Conservation (phyloP, 495 filamentous ascomycete genomes). For the Neurospora sp. region DNA sequence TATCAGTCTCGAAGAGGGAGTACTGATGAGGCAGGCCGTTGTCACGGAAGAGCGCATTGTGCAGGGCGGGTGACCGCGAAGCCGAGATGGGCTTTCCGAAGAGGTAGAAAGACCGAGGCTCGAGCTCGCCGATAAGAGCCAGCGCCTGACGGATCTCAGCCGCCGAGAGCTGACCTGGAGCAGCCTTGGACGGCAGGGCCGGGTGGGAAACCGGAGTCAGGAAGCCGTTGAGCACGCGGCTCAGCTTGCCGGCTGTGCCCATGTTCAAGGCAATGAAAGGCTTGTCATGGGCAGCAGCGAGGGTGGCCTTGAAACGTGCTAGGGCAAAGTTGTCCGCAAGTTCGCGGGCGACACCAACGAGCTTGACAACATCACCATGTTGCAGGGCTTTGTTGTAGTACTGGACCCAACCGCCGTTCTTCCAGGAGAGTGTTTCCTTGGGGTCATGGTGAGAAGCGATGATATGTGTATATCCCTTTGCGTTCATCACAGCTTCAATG, state of each 20-base stretch:
- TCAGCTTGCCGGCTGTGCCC: conserved; percentile 80
- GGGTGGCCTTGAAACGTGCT: conserved; percentile 70
- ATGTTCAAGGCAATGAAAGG: conserved; percentile 96
- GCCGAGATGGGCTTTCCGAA: conserved; percentile 75
- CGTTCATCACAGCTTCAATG: conserved; percentile 52
- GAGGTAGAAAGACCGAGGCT: conserved; percentile 68
- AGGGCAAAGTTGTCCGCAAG: conserved; percentile 82
- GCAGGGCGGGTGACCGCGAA: conserved; percentile 77
- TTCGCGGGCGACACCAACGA: conserved; percentile 70
- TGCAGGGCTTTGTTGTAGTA: conserved; percentile 80
- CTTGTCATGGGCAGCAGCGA: conserved; percentile 55
- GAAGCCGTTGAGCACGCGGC: conserved; percentile 81
- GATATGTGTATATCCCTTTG: conserved; percentile 62
- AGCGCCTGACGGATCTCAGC: conserved; percentile 75
- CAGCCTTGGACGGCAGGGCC: conserved; percentile 78
- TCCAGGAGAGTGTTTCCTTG: conserved; percentile 68
- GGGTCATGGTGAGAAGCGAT: conserved; percentile 96
- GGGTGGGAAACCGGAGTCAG: conserved; percentile 95
- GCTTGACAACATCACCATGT: conserved; percentile 87
- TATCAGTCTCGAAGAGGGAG: conserved; percentile 62
- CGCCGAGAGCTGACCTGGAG: conserved; percentile 88
- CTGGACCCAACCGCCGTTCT: conserved; percentile 75
- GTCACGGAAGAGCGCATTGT: conserved; percentile 74
- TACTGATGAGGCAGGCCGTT: conserved; percentile 85
- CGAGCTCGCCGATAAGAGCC: conserved; percentile 68